These are phyloP conservation scores for Ogataea trehalophila DNA, from an alignment of 805 yeast species.

Conservation along the genomic window DNA sequence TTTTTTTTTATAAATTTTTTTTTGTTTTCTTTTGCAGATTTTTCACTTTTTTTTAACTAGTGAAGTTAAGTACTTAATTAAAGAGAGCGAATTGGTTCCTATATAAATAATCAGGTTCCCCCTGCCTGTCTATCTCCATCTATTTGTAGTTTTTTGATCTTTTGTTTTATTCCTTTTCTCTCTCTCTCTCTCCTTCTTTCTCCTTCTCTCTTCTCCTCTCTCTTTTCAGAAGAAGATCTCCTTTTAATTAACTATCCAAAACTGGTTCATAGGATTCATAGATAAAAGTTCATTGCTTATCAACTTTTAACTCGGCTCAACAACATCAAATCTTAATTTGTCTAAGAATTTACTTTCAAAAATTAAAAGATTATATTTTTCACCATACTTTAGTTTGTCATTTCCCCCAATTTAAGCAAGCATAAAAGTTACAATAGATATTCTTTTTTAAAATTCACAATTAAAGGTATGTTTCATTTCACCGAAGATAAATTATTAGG, in stretches of 20 bases:
- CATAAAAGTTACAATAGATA: not conserved
- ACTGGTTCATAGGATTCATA: not conserved
- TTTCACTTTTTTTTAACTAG: no score
- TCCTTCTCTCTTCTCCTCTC: conserved; percentile 35
- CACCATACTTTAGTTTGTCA: not conserved
- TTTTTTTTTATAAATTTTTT: no score
- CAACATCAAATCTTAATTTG: no score
- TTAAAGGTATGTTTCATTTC: not conserved
- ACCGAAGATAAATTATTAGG: not conserved
- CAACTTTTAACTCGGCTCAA: not conserved
- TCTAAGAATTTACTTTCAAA: not conserved
- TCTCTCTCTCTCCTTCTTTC: conserved; percentile 23
- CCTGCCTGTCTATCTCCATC: no score
- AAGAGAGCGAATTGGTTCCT: no score
- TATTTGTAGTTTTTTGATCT: not conserved
- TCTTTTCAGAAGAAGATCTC: conserved; percentile 33
- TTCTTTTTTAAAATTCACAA: not conserved
- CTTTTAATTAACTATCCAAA: conserved; percentile 20
- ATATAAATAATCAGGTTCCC: no score
- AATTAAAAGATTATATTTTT: not conserved
- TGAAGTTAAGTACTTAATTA: no score
- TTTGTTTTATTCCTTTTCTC: conserved; percentile 7
- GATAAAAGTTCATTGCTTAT: not conserved
- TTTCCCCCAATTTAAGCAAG: conserved; percentile 2
- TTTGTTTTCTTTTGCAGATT: no score